Conservation (phyloP, 495 filamentous ascomycete species). For the Lentithecium fluviatile region DNA sequence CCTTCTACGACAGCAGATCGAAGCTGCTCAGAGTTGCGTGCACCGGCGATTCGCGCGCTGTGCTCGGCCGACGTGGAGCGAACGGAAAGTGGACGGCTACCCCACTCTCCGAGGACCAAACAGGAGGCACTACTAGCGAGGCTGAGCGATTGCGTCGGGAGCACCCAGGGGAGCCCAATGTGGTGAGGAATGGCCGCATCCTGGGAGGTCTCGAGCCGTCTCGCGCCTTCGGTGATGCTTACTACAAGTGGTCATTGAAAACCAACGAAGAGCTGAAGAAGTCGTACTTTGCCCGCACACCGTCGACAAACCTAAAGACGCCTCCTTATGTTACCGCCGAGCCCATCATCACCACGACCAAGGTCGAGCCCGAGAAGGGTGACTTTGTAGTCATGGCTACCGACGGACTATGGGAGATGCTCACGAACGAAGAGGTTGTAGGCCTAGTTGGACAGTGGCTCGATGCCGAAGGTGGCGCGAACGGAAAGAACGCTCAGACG, state of each 20-base stretch:
- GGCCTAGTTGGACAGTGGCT: slow-evolving; percentile 97
- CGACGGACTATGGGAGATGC: slow-evolving; percentile 98
- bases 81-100: slow-evolving; percentile 93
- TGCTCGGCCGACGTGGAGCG: slow-evolving; percentile 74
- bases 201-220: slow-evolving; percentile 89
- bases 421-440: slow-evolving; percentile 97
- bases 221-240: slow-evolving; percentile 91
- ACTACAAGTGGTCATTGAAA: slow-evolving; percentile 92
- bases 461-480: slow-evolving; percentile 54
- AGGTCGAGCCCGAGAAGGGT: slow-evolving; percentile 82
- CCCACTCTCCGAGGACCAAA: slow-evolving; percentile 87
- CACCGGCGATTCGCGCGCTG: slow-evolving; percentile 90
- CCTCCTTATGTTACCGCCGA: slow-evolving; percentile 98
- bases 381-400: slow-evolving; percentile 97
- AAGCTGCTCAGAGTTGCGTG: slow-evolving; percentile 87
- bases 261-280: slow-evolving; percentile 75
- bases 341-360: slow-evolving; percentile 91
- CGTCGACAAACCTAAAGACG: slow-evolving; percentile 71
- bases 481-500: slow-evolving; percentile 33
- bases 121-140: slow-evolving; percentile 80
- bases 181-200: slow-evolving; percentile 82
- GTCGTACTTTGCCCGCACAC: slow-evolving; percentile 80
- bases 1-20: slow-evolving; percentile 86
- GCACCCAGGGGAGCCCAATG: slow-evolving; percentile 84
- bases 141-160: slow-evolving; percentile 74